A percentile compares a stretch with the other conserved stretches of the same genome.
These are phyloP conservation scores for Aspergillus glaucus DNA, from an alignment of 2,329 filamentous ascomycete species.

Conservation along the genomic window DNA sequence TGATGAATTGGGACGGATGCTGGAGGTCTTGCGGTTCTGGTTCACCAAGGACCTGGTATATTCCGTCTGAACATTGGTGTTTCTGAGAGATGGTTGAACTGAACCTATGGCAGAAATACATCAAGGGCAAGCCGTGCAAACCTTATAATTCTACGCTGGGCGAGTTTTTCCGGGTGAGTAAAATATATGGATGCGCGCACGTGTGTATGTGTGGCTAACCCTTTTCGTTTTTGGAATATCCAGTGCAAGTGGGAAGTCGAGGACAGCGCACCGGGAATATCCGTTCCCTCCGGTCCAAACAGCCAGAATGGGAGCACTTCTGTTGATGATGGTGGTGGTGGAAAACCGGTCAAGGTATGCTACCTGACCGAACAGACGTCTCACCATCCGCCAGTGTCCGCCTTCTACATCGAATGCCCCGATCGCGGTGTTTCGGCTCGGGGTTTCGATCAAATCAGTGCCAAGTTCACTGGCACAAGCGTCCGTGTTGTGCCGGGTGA, in stretches of 20 bases:
- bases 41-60: conserved; percentile 86
- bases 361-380: conserved; percentile 97
- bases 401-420: conserved; percentile 88
- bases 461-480: conserved; percentile 95
- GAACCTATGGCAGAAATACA: conserved; percentile 64
- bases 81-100: conserved; percentile 10
- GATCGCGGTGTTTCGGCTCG: conserved; percentile 81
- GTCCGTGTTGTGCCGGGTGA: conserved; percentile 85
- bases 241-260: conserved; percentile 95
- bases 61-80: conserved; percentile 1
- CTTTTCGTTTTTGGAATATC: conserved; percentile 2
- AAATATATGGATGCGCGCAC: neutral
- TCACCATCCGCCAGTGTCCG: conserved; percentile 94
- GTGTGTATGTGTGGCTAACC: conserved; percentile 4
- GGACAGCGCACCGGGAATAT: conserved; percentile 64
- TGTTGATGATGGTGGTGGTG: conserved; percentile 26
- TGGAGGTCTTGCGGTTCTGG: conserved; percentile 93
- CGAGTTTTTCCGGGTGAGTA: conserved; percentile 85
- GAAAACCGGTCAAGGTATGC: conserved; percentile 66
- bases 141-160: conserved; percentile 96
- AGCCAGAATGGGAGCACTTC: conserved; percentile 30
- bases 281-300: conserved; percentile 23
- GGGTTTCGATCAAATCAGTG: conserved; percentile 92
- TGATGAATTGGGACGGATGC: conserved; percentile 85
- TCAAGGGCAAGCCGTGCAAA: conserved; percentile 97